phyloP scores from a whole-genome alignment of 2,329 filamentous ascomycete species.

The Colletotrichum tropicale region DNA sequence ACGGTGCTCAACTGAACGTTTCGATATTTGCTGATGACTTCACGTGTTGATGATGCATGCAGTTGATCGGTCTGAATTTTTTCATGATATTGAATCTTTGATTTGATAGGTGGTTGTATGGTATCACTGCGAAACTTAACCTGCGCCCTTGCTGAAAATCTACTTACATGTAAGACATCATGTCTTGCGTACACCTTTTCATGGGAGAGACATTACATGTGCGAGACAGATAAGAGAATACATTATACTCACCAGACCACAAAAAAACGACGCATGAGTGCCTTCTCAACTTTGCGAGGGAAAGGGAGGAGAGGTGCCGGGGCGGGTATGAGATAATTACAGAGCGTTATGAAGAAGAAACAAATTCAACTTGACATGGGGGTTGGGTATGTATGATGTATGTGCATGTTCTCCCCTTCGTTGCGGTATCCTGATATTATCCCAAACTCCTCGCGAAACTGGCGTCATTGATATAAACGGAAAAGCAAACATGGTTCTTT shows the following conservation, averaged over 20 bases:
- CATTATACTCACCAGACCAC: constrained; percentile 9
- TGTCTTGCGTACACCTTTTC: not conserved
- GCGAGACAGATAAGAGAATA: not conserved
- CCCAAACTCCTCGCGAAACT: not conserved
- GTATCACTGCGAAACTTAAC: not conserved
- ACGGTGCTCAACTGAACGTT: not conserved
- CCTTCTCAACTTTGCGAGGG: not conserved
- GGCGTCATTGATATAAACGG: not conserved
- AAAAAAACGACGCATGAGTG: not conserved
- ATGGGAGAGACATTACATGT: not conserved
- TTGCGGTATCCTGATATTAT: not conserved
- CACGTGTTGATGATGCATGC: not conserved
- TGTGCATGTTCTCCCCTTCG: not conserved
- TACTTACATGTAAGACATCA: not conserved
- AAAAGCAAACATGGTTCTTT: not conserved
- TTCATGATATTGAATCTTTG: not conserved
- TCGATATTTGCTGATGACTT: not conserved
- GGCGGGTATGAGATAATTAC: not conserved
- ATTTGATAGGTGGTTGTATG: not conserved
- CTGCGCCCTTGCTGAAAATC: not conserved
- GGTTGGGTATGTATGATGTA: not conserved
- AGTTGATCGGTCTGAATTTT: not conserved
- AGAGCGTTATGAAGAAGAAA: not conserved
- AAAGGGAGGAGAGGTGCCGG: not conserved
- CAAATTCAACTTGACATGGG: not conserved